phyloP scores from a whole-genome alignment of 2,329 filamentous ascomycete genomes.

The Dactylellina drechsleri region DNA sequence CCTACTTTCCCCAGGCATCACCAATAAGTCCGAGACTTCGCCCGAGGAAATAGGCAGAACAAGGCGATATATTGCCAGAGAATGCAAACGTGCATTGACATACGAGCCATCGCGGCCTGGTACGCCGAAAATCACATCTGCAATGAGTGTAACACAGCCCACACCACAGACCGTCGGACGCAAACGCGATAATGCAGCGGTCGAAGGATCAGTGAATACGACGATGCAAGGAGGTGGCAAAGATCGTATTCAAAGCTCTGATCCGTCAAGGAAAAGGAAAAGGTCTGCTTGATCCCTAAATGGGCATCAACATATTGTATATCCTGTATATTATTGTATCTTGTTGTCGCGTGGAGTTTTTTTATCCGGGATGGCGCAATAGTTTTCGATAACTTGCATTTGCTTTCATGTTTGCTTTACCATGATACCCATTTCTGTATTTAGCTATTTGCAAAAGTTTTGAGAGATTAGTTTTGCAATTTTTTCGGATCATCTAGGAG shows the following conservation, averaged over 20 bases:
- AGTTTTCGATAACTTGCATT: neutral
- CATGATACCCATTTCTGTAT: too few species aligned
- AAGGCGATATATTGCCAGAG: constrained; percentile 32
- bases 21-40: constrained; percentile 41
- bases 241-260: constrained; percentile 9
- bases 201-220: neutral
- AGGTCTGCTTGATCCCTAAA: constrained; percentile 7
- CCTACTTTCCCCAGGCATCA: constrained; percentile 36
- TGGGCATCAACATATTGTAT: neutral
- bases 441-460: too few species aligned
- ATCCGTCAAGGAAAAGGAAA: constrained; percentile 30
- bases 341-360: neutral
- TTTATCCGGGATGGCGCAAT: neutral
- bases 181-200: constrained; percentile 22
- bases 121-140: constrained; percentile 5
- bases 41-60: constrained; percentile 40
- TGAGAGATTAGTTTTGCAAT: too few species aligned
- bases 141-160: neutral
- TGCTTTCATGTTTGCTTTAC: neutral
- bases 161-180: constrained; percentile 11
- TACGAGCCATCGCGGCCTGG: constrained; percentile 11
- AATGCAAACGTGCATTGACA: constrained; percentile 40
- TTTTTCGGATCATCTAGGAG: too few species aligned
- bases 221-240: constrained; percentile 23
- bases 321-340: neutral